Conservation (phyloP, 805 yeast genomes). For the Saturnispora serradocipensis region DNA sequence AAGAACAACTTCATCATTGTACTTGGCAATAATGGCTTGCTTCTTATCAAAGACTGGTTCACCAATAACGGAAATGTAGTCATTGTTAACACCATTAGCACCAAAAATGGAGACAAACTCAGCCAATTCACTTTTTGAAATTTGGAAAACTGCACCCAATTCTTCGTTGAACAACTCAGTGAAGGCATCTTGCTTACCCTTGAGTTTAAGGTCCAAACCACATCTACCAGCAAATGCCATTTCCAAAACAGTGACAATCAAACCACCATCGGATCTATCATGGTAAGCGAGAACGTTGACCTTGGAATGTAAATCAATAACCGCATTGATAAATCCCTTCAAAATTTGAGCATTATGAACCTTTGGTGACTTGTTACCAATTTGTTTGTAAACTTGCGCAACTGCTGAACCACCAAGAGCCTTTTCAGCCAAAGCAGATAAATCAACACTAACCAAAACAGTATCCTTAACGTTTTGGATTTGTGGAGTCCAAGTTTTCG, state of each 20-base stretch:
- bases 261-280: constrained; percentile 95
- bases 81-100: constrained; percentile 48
- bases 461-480: constrained; percentile 43
- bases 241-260: constrained; percentile 74
- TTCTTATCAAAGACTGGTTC: constrained; percentile 46
- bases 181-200: constrained; percentile 29
- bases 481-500: constrained; percentile 93
- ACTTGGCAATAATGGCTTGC: constrained; percentile 37
- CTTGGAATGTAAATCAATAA: constrained; percentile 60
- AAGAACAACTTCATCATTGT: constrained; percentile 40
- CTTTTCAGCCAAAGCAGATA: constrained; percentile 44
- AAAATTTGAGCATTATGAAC: constrained; percentile 61
- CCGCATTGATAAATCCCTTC: constrained; percentile 60
- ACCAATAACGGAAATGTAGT: constrained; percentile 56
- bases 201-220: constrained; percentile 56
- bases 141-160: constrained; percentile 93
- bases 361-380: constrained; percentile 76
- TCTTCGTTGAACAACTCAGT: constrained; percentile 81
- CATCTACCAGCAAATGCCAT: constrained; percentile 96
- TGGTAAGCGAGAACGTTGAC: constrained; percentile 78
- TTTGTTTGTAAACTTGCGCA: constrained; percentile 85
- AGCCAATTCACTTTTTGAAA: constrained; percentile 42
- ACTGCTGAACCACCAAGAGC: constrained; percentile 90
- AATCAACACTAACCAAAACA: constrained; percentile 69
- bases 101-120: constrained; percentile 47